Conservation (phyloP, 768 basidiomycete genomes). For the Russula foetens region DNA sequence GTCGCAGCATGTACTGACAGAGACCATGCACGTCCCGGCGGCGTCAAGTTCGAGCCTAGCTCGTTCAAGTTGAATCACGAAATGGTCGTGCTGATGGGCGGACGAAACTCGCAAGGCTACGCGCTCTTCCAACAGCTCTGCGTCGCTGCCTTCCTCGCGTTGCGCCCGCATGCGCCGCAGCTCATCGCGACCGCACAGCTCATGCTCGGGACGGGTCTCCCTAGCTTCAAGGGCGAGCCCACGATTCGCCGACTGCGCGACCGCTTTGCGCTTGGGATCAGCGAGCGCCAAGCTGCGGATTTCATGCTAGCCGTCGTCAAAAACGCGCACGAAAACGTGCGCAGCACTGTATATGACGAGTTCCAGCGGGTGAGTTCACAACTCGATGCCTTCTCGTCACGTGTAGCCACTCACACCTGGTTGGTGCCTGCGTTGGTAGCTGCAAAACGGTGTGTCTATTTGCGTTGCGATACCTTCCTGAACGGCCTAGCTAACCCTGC, state of each 20-base stretch:
- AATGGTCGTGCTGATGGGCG: conserved; percentile 98
- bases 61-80: conserved; percentile 99
- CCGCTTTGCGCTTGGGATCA: conserved; percentile 74
- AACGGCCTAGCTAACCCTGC: neutral
- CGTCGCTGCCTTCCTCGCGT: conserved; percentile 93
- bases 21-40: conserved; percentile 36
- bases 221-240: conserved; percentile 93
- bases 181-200: conserved; percentile 81
- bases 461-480: neutral
- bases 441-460: conserved; percentile 38
- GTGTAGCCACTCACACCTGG: conserved; percentile 2
- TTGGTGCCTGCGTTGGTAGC: conserved; percentile 24
- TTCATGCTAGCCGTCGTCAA: conserved; percentile 84
- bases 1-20: neutral
- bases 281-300: conserved; percentile 87
- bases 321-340: conserved; percentile 92
- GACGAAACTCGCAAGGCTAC: conserved; percentile 89
- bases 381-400: neutral
- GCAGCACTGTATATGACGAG: conserved; percentile 92
- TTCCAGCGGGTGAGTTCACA: conserved; percentile 70
- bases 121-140: conserved; percentile 89
- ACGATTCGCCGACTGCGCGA: conserved; percentile 85
- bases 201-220: conserved; percentile 92
- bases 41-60: conserved; percentile 96
- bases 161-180: conserved; percentile 90